Conservation (phyloP, 2,329 filamentous ascomycete genomes). For the Lasiodiplodia theobromae region DNA sequence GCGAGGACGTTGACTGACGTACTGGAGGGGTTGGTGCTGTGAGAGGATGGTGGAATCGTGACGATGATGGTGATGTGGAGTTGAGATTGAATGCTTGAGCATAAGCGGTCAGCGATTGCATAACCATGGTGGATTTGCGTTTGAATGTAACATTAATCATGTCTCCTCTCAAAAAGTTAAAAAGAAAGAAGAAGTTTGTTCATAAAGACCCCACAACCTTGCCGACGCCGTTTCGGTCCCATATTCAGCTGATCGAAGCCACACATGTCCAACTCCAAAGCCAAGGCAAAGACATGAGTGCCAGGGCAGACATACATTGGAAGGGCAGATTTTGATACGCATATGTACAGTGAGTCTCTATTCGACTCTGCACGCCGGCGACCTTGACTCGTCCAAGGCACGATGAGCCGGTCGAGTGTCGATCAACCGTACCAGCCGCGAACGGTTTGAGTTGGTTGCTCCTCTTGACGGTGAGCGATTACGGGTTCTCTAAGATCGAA, state of each 20-base stretch:
- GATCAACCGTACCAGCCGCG: conserved; percentile 70
- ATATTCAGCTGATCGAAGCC: not conserved
- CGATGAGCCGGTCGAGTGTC: too few species aligned
- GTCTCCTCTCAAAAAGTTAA: not conserved
- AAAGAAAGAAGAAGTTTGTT: not conserved
- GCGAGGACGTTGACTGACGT: conserved; percentile 23
- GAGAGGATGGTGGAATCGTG: not conserved
- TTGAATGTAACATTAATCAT: not conserved
- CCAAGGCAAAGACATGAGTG: not conserved
- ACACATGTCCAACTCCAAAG: not conserved
- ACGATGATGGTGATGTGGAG: too few species aligned
- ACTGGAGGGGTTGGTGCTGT: conserved; percentile 12
- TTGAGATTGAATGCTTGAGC: not conserved
- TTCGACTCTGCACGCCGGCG: not conserved
- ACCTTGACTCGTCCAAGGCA: not conserved
- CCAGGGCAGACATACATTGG: not conserved
- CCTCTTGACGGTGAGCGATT: conserved; percentile 80
- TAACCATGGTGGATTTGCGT: not conserved
- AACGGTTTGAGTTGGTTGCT: conserved; percentile 58
- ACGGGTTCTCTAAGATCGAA: conserved; percentile 81
- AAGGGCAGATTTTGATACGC: not conserved
- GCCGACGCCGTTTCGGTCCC: not conserved
- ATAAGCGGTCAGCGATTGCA: not conserved
- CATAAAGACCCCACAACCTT: not conserved
- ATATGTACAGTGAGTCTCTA: not conserved